phyloP scores from a whole-genome alignment of 768 basidiomycete genomes.

The Mycena floridula region DNA sequence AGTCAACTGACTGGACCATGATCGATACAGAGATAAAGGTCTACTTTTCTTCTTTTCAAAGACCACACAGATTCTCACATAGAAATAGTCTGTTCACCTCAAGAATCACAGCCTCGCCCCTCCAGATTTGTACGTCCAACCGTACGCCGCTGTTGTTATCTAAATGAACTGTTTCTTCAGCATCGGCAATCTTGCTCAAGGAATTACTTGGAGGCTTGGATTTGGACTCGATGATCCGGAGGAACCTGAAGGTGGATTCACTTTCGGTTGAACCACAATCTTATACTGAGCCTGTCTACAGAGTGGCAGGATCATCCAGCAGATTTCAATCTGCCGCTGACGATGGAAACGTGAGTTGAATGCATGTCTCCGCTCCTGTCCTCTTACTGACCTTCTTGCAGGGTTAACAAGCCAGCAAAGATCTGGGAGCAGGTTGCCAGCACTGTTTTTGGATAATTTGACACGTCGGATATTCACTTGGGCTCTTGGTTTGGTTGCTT shows the following conservation, averaged over 20 bases:
- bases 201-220: constrained; percentile 57
- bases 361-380: neutral
- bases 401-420: neutral
- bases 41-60: neutral
- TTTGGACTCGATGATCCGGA: constrained; percentile 47
- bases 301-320: neutral
- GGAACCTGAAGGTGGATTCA: constrained; percentile 60
- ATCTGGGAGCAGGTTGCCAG: neutral
- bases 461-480: too few relatives aligned
- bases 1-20: constrained; percentile 48
- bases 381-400: neutral
- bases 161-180: constrained; percentile 21
- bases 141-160: neutral
- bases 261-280: constrained; percentile 38
- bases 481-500: too few relatives aligned
- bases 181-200: constrained; percentile 49
- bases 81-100: constrained; percentile 30
- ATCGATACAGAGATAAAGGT: constrained; percentile 56
- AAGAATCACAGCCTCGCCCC: constrained; percentile 54
- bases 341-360: neutral
- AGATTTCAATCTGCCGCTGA: neutral
- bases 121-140: constrained; percentile 47
- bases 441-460: neutral
- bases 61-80: neutral
- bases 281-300: neutral